A percentile compares a stretch with the other conserved stretches of the same genome.
Conservation (phyloP, 2,329 filamentous ascomycete species). For the Samsoniella hepiali region DNA sequence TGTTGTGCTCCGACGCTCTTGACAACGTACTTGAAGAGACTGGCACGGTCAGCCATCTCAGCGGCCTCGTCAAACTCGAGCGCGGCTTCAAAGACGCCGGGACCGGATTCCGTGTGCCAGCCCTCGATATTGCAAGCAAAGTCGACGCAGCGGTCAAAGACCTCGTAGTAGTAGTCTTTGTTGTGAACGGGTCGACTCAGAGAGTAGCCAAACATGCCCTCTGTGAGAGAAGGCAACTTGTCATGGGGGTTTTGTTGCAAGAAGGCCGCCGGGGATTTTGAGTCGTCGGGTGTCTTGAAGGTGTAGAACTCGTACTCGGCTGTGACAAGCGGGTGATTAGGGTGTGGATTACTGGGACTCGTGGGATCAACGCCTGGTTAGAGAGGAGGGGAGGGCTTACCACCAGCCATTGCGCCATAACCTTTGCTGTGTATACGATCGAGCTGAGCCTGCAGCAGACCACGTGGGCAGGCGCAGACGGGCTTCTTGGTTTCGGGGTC, state of each 20-base stretch:
- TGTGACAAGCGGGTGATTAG: constrained; percentile 35
- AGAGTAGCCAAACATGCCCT: constrained; percentile 96
- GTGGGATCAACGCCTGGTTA: no score
- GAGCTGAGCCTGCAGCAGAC: constrained; percentile 65
- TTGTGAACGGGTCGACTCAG: constrained; percentile 84
- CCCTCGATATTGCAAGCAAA: constrained; percentile 85
- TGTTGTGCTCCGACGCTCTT: constrained; percentile 84
- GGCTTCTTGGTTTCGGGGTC: constrained; percentile 74
- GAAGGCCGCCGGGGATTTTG: constrained; percentile 69
- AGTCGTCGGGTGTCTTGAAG: constrained; percentile 65
- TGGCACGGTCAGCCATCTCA: constrained; percentile 87
- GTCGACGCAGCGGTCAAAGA: constrained; percentile 74
- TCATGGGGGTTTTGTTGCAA: constrained; percentile 69
- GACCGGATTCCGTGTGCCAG: constrained; percentile 93
- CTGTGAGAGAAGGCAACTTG: constrained; percentile 74
- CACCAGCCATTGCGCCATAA: constrained; percentile 85
- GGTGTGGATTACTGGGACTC: constrained; percentile 2
- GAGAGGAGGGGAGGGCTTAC: constrained; percentile 46
- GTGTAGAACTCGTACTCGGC: constrained; percentile 96
- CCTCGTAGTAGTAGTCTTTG: constrained; percentile 85
- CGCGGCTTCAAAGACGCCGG: constrained; percentile 92
- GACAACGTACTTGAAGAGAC: constrained; percentile 91
- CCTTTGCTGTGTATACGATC: constrained; percentile 65
- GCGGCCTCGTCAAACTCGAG: constrained; percentile 85
- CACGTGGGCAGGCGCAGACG: constrained; percentile 75